Conservation (phyloP, 257 asterid genomes). For the Hygrophila difformis region DNA sequence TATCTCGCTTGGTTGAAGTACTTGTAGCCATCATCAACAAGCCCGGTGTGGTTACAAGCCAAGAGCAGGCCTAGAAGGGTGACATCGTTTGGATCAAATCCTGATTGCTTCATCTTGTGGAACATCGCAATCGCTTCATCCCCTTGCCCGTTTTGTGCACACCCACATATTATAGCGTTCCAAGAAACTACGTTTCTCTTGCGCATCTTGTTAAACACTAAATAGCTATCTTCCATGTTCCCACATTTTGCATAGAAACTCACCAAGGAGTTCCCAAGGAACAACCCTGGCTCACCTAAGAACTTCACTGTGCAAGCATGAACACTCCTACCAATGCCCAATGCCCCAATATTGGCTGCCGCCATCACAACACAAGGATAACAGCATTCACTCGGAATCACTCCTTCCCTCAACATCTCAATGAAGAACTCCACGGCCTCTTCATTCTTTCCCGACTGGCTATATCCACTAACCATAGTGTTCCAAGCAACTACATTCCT, state of each 20-base stretch:
- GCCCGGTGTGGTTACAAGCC: constrained; percentile 71
- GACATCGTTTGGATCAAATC: constrained; percentile 43
- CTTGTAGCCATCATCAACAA: constrained; percentile 47
- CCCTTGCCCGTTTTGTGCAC: constrained; percentile 75
- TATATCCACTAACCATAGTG: constrained; percentile 64
- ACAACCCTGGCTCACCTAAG: constrained; percentile 49
- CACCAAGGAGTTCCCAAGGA: constrained; percentile 49
- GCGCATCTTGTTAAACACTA: constrained; percentile 29
- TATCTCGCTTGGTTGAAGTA: constrained; percentile 40
- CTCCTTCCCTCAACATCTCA: constrained; percentile 62
- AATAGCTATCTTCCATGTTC: constrained; percentile 51
- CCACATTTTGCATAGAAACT: constrained; percentile 92
- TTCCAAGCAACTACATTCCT: constrained; percentile 77
- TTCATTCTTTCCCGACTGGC: constrained; percentile 68
- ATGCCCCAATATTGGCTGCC: constrained; percentile 65
- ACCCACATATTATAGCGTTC: constrained; percentile 79
- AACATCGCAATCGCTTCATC: constrained; percentile 38
- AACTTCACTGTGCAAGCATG: constrained; percentile 74
- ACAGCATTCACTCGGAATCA: constrained; percentile 38
- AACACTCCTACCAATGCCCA: constrained; percentile 70
- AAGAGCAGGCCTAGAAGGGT: constrained; percentile 58
- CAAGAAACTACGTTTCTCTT: constrained; percentile 57
- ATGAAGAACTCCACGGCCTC: constrained; percentile 56
- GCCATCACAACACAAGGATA: constrained; percentile 62
- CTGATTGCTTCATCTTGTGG: constrained; percentile 30